Evolutionary conservation across 768 basidiomycete genomes (phyloP).

Genomic region (Fistulinella prunicolor): DNA sequence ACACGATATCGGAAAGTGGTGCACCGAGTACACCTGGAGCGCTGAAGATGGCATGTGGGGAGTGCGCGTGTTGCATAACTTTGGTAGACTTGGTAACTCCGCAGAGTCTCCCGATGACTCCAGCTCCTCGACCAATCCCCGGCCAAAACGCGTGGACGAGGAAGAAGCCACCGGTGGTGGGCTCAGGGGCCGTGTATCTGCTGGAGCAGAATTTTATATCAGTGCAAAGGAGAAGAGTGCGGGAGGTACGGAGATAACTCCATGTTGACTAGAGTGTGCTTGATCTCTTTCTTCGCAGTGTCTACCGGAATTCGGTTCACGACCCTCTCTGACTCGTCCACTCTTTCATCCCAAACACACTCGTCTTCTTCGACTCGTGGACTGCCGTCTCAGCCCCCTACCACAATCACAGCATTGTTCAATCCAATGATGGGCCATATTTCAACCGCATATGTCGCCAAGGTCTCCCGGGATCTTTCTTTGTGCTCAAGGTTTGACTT

Average conservation of each 20-base stretch:
- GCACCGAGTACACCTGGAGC: conserved; percentile 92
- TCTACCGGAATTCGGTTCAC: conserved; percentile 94
- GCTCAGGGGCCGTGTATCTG: conserved; percentile 83
- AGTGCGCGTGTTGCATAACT: conserved; percentile 84
- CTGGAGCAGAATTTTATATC: conserved; percentile 92
- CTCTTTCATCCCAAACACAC: conserved; percentile 57
- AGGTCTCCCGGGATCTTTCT: conserved; percentile 79
- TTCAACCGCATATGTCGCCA: conserved; percentile 87
- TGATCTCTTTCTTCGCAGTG: conserved; percentile 43
- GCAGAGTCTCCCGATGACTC: conserved; percentile 37
- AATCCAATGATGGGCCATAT: conserved; percentile 97
- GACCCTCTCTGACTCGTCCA: conserved; percentile 78
- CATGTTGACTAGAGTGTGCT: conserved; percentile 1
- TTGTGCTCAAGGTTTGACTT: conserved; percentile 92
- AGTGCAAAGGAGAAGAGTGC: conserved; percentile 91
- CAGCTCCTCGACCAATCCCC: conserved; percentile 24
- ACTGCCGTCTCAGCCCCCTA: conserved; percentile 71
- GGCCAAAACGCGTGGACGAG: conserved; percentile 84
- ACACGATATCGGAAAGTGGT: conserved; percentile 90
- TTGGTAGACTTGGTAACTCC: conserved; percentile 61
- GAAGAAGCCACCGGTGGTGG: conserved; percentile 93
- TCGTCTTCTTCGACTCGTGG: conserved; percentile 34
- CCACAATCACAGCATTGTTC: conserved; percentile 90
- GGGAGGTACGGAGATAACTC: conserved; percentile 54
- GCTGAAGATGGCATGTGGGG: conserved; percentile 96